phyloP scores from a whole-genome alignment of 371 early-diverging fungal species.

The Neoconidiobolus thromboides region DNA sequence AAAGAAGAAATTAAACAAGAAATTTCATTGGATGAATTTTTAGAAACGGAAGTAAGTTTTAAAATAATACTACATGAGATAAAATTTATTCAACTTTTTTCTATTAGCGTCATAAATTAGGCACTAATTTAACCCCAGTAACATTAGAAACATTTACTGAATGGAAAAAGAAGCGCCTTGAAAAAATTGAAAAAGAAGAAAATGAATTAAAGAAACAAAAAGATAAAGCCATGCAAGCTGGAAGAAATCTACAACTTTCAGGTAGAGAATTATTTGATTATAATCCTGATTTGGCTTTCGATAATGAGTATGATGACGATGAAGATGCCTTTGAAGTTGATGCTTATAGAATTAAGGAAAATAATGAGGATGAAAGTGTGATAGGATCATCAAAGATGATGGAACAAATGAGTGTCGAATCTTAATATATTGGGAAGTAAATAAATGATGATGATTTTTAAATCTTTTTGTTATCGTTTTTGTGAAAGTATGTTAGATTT shows the following conservation, averaged over 20 bases:
- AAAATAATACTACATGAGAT: neutral
- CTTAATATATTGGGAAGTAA: no score
- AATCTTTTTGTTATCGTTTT: no score
- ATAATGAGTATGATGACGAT: slow-evolving; percentile 55
- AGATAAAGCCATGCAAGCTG: slow-evolving; percentile 80
- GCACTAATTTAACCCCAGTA: slow-evolving; percentile 84
- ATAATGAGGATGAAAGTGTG: no score
- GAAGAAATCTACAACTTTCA: slow-evolving; percentile 78
- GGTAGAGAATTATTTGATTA: slow-evolving; percentile 96
- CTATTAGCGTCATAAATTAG: slow-evolving; percentile 77
- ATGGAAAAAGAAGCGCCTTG: slow-evolving; percentile 88
- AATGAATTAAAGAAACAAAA: slow-evolving; percentile 48
- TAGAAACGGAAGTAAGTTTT: slow-evolving; percentile 68
- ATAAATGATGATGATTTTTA: no score
- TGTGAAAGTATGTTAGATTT: no score
- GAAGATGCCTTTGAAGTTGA: slow-evolving; percentile 37
- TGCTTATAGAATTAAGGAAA: slow-evolving; percentile 10
- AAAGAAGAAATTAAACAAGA: slow-evolving; percentile 57
- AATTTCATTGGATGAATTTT: slow-evolving; percentile 86
- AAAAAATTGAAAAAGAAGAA: slow-evolving; percentile 49
- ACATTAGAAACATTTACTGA: slow-evolving; percentile 82
- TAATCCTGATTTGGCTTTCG: slow-evolving; percentile 74
- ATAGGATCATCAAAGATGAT: no score
- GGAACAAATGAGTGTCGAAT: no score
- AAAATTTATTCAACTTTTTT: neutral